phyloP scores from a whole-genome alignment of 192 early-diverging fungal species.

The Helicostylum pulchrum region DNA sequence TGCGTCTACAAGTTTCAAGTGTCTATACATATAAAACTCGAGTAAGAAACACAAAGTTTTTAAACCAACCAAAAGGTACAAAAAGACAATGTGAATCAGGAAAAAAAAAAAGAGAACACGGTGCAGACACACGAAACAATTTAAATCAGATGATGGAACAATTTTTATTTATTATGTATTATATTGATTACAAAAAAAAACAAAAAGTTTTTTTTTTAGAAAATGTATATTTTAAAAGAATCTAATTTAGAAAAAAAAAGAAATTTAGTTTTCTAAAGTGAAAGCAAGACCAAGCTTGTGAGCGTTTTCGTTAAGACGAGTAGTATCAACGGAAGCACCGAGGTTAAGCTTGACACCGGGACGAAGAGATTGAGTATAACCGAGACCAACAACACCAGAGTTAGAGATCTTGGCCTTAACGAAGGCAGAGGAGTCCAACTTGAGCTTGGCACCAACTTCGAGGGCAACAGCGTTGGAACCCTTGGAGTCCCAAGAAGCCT shows the following conservation, averaged over 20 bases:
- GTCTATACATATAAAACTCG: no score
- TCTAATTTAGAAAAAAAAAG: neutral
- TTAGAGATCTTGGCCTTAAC: slow-evolving; percentile 89
- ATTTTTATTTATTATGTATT: no score
- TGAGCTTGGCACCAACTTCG: slow-evolving; percentile 94
- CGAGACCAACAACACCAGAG: slow-evolving; percentile 85
- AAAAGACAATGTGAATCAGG: no score
- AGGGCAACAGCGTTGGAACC: slow-evolving; percentile 71
- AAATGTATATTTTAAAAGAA: no score
- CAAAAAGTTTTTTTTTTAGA: no score
- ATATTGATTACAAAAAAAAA: no score
- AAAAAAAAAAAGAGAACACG: no score
- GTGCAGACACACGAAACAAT: no score
- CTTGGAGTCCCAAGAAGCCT: slow-evolving; percentile 86
- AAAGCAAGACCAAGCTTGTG: slow-evolving; percentile 94
- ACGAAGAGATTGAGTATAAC: slow-evolving; percentile 91
- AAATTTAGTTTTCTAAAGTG: slow-evolving; percentile 83
- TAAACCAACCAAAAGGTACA: no score
- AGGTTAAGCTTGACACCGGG: slow-evolving; percentile 93
- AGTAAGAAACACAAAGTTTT: no score
- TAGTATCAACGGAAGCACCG: slow-evolving; percentile 93
- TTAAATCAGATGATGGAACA: no score
- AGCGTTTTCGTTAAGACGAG: slow-evolving; percentile 87
- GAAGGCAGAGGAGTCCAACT: slow-evolving; percentile 83
- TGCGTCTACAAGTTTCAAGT: no score